Conservation (phyloP, 2,329 filamentous ascomycete species). For the Cordyceps militaris region DNA sequence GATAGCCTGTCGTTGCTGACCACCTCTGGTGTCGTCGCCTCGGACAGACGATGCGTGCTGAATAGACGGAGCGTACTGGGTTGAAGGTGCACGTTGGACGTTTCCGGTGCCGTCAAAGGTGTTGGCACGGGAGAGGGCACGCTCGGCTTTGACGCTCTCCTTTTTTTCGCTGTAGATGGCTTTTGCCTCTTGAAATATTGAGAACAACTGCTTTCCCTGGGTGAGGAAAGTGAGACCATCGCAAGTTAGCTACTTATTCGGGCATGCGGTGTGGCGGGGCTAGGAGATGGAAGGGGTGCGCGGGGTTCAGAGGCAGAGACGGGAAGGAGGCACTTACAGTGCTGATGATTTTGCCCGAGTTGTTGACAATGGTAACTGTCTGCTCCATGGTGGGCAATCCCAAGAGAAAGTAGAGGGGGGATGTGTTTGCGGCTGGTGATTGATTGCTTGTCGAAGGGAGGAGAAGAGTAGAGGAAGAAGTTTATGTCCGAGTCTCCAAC, state of each 20-base stretch:
- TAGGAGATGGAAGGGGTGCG: background rate
- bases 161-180: constrained; percentile 84
- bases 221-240: background rate
- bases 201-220: constrained; percentile 82
- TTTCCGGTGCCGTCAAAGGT: constrained; percentile 37
- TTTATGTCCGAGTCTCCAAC: background rate
- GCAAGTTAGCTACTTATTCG: constrained; percentile 5
- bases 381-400: constrained; percentile 38
- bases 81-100: constrained; percentile 18
- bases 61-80: constrained; percentile 22
- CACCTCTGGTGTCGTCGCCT: too few species aligned
- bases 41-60: constrained; percentile 18
- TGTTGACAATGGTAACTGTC: constrained; percentile 85
- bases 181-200: constrained; percentile 88
- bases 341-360: constrained; percentile 82
- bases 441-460: background rate
- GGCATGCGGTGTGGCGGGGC: constrained; percentile 6
- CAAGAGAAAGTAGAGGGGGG: background rate
- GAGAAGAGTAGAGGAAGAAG: background rate
- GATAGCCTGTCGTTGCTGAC: too few species aligned
- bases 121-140: constrained; percentile 52
- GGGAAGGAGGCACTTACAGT: constrained; percentile 51
- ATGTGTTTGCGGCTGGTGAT: background rate
- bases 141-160: constrained; percentile 66
- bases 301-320: background rate